Percentiles rank a stretch among this genome's conserved stretches.
These are phyloP conservation scores for Komagataella kurtzmanii DNA, from an alignment of 805 yeast species.

Conservation along the genomic window DNA sequence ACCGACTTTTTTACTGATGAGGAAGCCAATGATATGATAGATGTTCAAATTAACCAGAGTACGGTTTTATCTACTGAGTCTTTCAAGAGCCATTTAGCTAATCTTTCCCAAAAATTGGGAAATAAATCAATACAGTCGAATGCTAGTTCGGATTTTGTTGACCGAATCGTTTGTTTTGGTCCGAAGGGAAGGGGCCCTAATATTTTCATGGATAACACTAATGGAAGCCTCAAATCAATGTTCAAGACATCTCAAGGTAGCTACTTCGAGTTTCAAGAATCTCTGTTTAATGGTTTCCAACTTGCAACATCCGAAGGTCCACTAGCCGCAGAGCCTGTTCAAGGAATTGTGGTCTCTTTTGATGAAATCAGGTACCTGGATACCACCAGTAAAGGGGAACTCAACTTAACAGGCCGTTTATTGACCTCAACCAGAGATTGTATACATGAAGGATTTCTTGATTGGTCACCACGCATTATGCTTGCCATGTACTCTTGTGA, in stretches of 20 bases:
- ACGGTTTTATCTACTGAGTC: slow-evolving; percentile 11
- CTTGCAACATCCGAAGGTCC: slow-evolving; percentile 80
- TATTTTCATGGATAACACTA: slow-evolving; percentile 43
- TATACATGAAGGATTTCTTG: slow-evolving; percentile 56
- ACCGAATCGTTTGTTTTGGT: slow-evolving; percentile 53
- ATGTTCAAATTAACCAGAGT: slow-evolving; percentile 7
- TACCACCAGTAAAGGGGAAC: slow-evolving; percentile 14
- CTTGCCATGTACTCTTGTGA: slow-evolving; percentile 92
- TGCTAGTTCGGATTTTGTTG: slow-evolving; percentile 16
- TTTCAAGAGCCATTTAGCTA: slow-evolving; percentile 20
- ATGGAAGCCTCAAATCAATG: slow-evolving; percentile 20
- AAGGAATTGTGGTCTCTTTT: slow-evolving; percentile 56
- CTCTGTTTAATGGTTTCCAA: slow-evolving; percentile 74
- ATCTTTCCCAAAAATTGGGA: slow-evolving; percentile 12
- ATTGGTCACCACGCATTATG: slow-evolving; percentile 82
- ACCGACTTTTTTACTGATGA: slow-evolving; percentile 20
- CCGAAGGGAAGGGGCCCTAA: slow-evolving; percentile 70
- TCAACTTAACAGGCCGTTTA: slow-evolving; percentile 54
- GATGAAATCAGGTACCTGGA: slow-evolving; percentile 21
- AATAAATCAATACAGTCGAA: slow-evolving; percentile 1
- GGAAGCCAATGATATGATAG: slow-evolving; percentile 41
- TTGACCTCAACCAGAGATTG: slow-evolving; percentile 61
- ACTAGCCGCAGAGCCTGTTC: slow-evolving; percentile 73
- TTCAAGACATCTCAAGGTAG: slow-evolving; percentile 6
- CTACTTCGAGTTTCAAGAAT: slow-evolving; percentile 36